A percentile compares a stretch with the other conserved stretches of the same genome.
Evolutionary conservation across 2,329 filamentous ascomycete species (phyloP).

Genomic region (Leptographium galeiforme): DNA sequence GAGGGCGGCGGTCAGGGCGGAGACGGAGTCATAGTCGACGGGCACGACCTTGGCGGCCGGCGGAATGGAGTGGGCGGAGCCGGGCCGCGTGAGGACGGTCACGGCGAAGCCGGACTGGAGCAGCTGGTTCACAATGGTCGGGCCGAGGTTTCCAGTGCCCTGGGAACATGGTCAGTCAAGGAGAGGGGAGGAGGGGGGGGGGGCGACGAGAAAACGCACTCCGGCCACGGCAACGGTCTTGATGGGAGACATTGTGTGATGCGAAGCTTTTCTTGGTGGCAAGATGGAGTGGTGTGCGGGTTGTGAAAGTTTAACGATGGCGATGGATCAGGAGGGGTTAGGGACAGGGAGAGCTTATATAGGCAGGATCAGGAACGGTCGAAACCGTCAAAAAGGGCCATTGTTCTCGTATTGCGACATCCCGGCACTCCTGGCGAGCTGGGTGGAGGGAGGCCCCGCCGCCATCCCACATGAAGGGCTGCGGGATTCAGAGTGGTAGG

Average conservation of each 20-base stretch:
- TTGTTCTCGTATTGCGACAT: no score
- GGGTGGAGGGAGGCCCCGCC: neutral
- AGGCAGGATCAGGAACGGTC: no score
- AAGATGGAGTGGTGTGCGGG: neutral
- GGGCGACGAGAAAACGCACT: neutral
- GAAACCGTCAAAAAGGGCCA: no score
- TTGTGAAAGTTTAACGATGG: neutral
- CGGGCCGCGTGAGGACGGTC: conserved; percentile 34
- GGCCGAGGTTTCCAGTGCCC: conserved; percentile 29
- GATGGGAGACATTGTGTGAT: neutral
- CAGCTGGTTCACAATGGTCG: conserved; percentile 24
- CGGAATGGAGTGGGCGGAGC: conserved; percentile 23
- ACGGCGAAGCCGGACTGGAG: conserved; percentile 33
- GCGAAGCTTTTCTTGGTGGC: neutral
- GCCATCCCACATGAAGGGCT: neutral
- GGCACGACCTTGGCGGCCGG: conserved; percentile 25
- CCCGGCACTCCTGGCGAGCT: neutral
- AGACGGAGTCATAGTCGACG: conserved; percentile 31
- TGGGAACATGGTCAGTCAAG: conserved; percentile 10
- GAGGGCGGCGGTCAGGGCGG: conserved; percentile 34
- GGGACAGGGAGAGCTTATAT: no score
- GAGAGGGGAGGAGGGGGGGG: no score
- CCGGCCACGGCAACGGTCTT: conserved; percentile 1
- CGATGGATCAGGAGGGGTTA: no score
- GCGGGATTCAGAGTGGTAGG: neutral